phyloP scores from a whole-genome alignment of 345 rosid species.

The Xanthoceras sorbifolium region DNA sequence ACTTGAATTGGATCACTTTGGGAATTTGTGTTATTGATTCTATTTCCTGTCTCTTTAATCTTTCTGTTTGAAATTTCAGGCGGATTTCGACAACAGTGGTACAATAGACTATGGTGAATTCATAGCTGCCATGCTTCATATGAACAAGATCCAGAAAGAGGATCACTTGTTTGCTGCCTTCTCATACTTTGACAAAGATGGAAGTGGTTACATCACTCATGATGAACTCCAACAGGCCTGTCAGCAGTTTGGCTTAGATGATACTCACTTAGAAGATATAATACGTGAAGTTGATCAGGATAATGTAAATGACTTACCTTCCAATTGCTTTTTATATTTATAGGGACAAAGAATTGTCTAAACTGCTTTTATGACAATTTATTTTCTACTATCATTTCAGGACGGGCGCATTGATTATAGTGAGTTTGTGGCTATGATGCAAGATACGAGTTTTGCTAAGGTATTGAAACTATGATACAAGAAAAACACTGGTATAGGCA shows the following conservation, averaged over 20 bases:
- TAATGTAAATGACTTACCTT: constrained; percentile 44
- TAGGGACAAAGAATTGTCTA: not conserved
- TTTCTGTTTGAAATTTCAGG: constrained; percentile 43
- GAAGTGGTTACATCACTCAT: constrained; percentile 86
- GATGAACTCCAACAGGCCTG: constrained; percentile 93
- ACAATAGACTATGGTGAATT: constrained; percentile 91
- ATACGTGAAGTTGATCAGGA: constrained; percentile 82
- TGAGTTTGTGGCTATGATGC: constrained; percentile 92
- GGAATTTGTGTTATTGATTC: not conserved
- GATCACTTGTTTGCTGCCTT: constrained; percentile 85
- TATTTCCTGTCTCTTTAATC: not conserved
- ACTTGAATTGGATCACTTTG: not conserved
- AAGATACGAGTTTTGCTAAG: constrained; percentile 54
- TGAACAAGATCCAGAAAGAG: constrained; percentile 81
- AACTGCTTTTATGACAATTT: not conserved
- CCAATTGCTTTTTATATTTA: not conserved
- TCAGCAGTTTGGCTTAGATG: constrained; percentile 66
- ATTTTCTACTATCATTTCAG: constrained; percentile 39
- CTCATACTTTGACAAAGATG: constrained; percentile 87
- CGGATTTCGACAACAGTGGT: constrained; percentile 90
- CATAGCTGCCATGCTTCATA: constrained; percentile 90
- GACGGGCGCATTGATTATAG: constrained; percentile 89
- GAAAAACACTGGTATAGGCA: constrained; percentile 53
- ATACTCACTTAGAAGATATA: constrained; percentile 64
- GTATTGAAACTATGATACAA: constrained; percentile 62